These are phyloP conservation scores for Lecanoromycetidae sp. DNA, from an alignment of 2,329 filamentous ascomycete species.

Conservation along the genomic window DNA sequence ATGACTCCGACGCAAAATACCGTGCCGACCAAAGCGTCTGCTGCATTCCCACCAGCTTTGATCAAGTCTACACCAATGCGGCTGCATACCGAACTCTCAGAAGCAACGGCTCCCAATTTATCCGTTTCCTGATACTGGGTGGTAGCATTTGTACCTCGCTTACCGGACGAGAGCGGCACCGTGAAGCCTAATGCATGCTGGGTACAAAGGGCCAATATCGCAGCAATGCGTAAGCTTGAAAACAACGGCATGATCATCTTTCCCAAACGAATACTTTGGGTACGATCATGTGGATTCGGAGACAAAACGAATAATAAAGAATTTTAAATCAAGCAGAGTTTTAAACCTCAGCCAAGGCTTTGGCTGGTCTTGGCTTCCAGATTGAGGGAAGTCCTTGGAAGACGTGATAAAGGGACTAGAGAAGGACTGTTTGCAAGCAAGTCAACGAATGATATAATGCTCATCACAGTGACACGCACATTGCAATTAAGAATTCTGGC, in stretches of 20 bases:
- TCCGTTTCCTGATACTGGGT: conserved; percentile 10
- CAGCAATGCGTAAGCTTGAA: background rate
- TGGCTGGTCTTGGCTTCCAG: too few species aligned
- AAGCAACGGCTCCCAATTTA: conserved; percentile 52
- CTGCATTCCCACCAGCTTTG: conserved; percentile 55
- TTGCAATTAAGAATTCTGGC: too few species aligned
- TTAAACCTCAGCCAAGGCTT: too few species aligned
- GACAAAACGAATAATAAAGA: too few species aligned
- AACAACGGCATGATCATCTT: background rate
- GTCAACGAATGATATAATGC: too few species aligned
- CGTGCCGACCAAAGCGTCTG: conserved; percentile 62
- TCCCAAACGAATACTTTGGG: too few species aligned
- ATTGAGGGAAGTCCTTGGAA: too few species aligned
- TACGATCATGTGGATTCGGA: too few species aligned
- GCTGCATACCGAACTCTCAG: conserved; percentile 58
- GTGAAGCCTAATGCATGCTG: background rate
- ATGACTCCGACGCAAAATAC: conserved; percentile 64
- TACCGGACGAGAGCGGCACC: background rate
- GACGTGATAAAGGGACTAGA: too few species aligned
- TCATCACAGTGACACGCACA: too few species aligned
- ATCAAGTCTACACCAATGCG: conserved; percentile 54
- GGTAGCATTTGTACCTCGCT: background rate
- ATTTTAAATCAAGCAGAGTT: too few species aligned
- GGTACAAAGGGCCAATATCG: background rate
- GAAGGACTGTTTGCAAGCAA: too few species aligned